Percentiles rank a stretch among this genome's conserved stretches.
These are phyloP conservation scores for Trametes versicolor DNA, from an alignment of 1,284 basidiomycete species.

Conservation along the genomic window DNA sequence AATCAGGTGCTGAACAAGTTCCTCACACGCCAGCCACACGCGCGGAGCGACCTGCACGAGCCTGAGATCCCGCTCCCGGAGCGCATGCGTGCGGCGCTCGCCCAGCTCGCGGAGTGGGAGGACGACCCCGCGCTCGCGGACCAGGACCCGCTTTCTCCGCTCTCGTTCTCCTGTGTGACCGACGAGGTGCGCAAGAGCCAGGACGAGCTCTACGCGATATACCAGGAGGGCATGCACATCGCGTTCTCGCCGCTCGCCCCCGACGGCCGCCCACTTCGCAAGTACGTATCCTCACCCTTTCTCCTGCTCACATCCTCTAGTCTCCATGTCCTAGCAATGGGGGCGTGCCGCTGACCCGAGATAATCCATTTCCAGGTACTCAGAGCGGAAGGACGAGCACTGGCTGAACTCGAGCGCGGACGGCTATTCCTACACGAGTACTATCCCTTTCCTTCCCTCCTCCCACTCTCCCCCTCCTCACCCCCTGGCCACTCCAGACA, in stretches of 20 bases:
- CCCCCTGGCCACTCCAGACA: conserved; percentile 22
- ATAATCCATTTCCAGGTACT: conserved; percentile 41
- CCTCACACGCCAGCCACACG: conserved; percentile 59
- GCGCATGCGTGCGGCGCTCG: conserved; percentile 64
- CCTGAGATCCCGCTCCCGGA: conserved; percentile 48
- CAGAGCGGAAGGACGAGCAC: conserved; percentile 54
- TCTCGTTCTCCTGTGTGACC: conserved; percentile 76
- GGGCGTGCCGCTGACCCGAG: neutral
- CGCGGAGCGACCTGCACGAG: conserved; percentile 56
- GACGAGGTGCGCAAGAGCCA: conserved; percentile 62
- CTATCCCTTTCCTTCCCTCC: conserved; percentile 21
- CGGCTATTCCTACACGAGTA: conserved; percentile 65
- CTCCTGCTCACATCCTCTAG: too few relatives aligned
- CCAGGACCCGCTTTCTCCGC: conserved; percentile 63
- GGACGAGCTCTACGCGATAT: conserved; percentile 55
- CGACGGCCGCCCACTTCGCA: conserved; percentile 68
- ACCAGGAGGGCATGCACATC: conserved; percentile 54
- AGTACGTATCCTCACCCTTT: conserved; percentile 54
- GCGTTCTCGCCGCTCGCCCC: conserved; percentile 67
- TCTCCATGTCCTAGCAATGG: too few relatives aligned
- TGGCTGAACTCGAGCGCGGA: conserved; percentile 72
- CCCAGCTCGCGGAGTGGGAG: conserved; percentile 59
- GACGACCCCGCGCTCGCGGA: conserved; percentile 56
- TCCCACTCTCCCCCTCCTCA: conserved; percentile 17
- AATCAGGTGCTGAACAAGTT: conserved; percentile 74